These are phyloP conservation scores for Talaromyces amestolkiae DNA, from an alignment of 2,329 filamentous ascomycete genomes.

Conservation along the genomic window DNA sequence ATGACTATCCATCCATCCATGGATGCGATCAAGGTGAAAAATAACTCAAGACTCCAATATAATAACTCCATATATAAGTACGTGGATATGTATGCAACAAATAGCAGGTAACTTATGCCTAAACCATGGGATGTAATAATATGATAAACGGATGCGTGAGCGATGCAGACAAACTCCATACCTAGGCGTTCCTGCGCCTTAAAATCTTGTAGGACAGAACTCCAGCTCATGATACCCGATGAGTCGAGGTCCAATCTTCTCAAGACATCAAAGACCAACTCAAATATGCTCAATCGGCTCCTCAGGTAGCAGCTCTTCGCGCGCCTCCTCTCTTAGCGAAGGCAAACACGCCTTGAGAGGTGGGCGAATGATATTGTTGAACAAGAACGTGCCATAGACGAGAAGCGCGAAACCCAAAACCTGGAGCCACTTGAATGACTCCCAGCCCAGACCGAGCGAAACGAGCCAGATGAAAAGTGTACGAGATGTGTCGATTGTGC, in stretches of 20 bases:
- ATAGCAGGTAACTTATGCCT: background rate
- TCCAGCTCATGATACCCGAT: background rate
- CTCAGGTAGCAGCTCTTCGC: constrained; percentile 65
- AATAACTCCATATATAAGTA: background rate
- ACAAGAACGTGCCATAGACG: constrained; percentile 94
- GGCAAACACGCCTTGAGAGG: constrained; percentile 68
- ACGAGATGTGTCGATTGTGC: constrained; percentile 91
- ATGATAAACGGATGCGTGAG: background rate
- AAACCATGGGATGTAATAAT: background rate
- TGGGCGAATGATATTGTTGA: constrained; percentile 88
- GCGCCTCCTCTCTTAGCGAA: constrained; percentile 29
- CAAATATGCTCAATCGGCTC: constrained; percentile 74
- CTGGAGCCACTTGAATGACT: constrained; percentile 96
- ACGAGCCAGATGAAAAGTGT: constrained; percentile 98
- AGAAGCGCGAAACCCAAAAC: constrained; percentile 82
- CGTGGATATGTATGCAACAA: background rate
- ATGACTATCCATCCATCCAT: background rate
- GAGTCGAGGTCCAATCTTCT: background rate
- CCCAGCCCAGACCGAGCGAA: constrained; percentile 89
- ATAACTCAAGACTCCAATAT: background rate
- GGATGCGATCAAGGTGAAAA: background rate
- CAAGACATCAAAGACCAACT: background rate
- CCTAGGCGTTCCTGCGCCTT: background rate
- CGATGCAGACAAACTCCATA: background rate
- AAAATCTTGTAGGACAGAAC: background rate